Conservation (phyloP, 106 monocot species). For the Dioscorea dumetorum region DNA sequence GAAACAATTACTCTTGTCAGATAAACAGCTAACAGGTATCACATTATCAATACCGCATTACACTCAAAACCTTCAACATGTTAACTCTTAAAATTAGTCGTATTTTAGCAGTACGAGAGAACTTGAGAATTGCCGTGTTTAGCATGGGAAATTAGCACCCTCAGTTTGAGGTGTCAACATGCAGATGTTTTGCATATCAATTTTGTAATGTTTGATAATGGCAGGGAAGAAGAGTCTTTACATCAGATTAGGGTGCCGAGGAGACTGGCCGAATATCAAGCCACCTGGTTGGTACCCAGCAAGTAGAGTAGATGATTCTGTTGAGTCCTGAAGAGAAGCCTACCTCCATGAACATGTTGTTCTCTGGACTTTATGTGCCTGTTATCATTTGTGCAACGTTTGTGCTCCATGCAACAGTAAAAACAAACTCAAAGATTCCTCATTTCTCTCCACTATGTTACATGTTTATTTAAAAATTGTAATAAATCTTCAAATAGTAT, state of each 20-base stretch:
- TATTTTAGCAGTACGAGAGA: no score
- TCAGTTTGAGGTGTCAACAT: no score
- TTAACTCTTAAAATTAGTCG: no score
- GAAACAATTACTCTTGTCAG: constrained; percentile 62
- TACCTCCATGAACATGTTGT: background rate
- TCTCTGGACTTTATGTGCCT: background rate
- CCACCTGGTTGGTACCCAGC: constrained; percentile 95
- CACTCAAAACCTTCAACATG: no score
- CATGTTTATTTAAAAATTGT: background rate
- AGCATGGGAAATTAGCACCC: no score
- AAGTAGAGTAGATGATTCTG: constrained; percentile 6
- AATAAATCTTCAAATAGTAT: background rate
- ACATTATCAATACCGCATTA: background rate
- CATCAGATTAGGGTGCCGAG: constrained; percentile 81
- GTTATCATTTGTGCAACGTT: background rate
- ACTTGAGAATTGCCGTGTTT: no score
- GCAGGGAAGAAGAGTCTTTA: constrained; percentile 92
- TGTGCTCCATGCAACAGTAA: background rate
- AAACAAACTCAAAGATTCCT: background rate
- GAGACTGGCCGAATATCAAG: constrained; percentile 95
- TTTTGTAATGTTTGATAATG: no score
- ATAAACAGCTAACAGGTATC: constrained; percentile 71
- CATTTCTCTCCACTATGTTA: background rate
- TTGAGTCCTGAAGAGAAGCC: background rate
- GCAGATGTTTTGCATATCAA: no score